Conservation (phyloP, 2,329 filamentous ascomycete genomes). For the Ceratocystis eucalypticola region DNA sequence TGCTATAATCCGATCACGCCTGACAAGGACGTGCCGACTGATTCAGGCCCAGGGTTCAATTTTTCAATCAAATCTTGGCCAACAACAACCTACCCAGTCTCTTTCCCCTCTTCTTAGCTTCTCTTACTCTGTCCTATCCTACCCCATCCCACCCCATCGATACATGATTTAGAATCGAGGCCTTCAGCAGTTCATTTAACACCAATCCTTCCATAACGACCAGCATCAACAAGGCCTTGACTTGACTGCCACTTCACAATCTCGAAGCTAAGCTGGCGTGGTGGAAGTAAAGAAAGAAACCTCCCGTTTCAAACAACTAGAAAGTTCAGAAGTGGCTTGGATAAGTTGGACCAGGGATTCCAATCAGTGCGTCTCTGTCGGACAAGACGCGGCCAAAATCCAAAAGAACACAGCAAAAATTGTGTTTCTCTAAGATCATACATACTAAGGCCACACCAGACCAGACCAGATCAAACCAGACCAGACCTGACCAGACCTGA, state of each 20-base stretch:
- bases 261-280: background rate
- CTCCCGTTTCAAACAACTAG: background rate
- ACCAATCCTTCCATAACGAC: background rate
- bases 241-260: background rate
- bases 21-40: conserved; percentile 1
- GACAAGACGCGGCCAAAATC: conserved; percentile 14
- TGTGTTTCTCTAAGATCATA: conserved; percentile 7
- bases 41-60: conserved; percentile 5
- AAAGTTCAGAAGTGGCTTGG: conserved; percentile 4
- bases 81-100: background rate
- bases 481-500: no score
- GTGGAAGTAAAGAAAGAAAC: conserved; percentile 1
- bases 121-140: no score
- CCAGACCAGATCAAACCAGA: background rate
- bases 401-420: conserved; percentile 7
- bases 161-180: background rate
- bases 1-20: background rate
- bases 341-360: conserved; percentile 10
- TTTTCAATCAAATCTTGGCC: background rate
- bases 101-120: background rate
- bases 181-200: background rate
- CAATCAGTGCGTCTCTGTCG: conserved; percentile 12
- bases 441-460: conserved; percentile 6
- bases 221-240: background rate
- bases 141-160: background rate